A percentile compares a stretch with the other conserved stretches of the same genome.
These are phyloP conservation scores for Microbotryum saponariae DNA, from an alignment of 1,284 basidiomycete genomes.

Conservation along the genomic window DNA sequence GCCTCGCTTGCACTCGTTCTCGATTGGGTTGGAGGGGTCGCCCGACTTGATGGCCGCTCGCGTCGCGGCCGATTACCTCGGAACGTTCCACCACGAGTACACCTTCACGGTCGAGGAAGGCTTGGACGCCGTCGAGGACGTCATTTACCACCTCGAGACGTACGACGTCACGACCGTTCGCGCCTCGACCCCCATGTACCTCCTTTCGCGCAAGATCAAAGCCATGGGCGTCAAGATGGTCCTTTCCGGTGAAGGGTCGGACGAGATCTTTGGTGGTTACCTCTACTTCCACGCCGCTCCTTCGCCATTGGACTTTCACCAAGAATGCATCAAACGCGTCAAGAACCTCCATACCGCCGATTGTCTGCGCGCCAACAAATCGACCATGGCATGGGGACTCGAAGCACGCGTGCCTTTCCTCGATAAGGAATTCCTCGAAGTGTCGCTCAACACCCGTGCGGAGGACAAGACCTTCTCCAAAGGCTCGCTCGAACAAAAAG, in stretches of 20 bases:
- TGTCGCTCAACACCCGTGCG: constrained; percentile 83
- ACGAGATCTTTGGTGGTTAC: constrained; percentile 98
- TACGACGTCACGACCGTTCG: constrained; percentile 99
- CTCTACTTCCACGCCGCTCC: constrained; percentile 99
- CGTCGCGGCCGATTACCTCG: constrained; percentile 87
- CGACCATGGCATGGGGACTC: constrained; percentile 99
- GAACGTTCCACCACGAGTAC: constrained; percentile 95
- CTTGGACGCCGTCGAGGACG: constrained; percentile 92
- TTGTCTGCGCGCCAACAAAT: constrained; percentile 97
- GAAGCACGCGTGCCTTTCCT: constrained; percentile 99
- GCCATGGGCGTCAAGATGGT: constrained; percentile 99
- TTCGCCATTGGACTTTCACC: constrained; percentile 79
- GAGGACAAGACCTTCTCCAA: constrained; percentile 87
- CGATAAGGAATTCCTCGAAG: constrained; percentile 92
- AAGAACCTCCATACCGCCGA: constrained; percentile 98
- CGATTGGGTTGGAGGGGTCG: constrained; percentile 89
- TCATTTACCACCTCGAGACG: constrained; percentile 97
- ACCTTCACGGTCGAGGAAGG: constrained; percentile 98
- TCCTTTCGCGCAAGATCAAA: constrained; percentile 96
- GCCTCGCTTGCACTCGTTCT: constrained; percentile 98
- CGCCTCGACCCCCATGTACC: constrained; percentile 95
- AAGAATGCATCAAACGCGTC: constrained; percentile 88
- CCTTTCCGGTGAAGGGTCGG: constrained; percentile 91
- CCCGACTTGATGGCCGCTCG: constrained; percentile 91
- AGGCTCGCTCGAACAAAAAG: constrained; percentile 63